Evolutionary conservation across 768 basidiomycete genomes (phyloP).

Genomic region (Phaeotremella skinneri): DNA sequence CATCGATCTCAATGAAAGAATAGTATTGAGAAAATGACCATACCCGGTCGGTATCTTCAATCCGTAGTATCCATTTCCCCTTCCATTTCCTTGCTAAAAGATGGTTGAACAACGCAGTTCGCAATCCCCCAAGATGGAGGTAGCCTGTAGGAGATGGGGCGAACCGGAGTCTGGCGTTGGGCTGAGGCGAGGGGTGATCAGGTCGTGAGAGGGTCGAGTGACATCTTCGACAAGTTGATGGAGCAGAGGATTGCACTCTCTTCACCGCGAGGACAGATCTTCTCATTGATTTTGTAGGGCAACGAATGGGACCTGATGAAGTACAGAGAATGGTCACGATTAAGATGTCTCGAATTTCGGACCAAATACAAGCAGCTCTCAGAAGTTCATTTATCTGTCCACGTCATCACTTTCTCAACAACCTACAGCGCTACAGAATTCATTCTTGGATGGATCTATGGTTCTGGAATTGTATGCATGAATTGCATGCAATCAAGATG

Average conservation of each 20-base stretch:
- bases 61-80: constrained; percentile 85
- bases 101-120: constrained; percentile 92
- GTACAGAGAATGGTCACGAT: constrained; percentile 17
- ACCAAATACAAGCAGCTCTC: background rate
- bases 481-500: constrained; percentile 15
- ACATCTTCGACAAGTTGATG: background rate
- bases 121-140: constrained; percentile 87
- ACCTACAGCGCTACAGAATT: background rate
- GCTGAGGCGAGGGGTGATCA: background rate
- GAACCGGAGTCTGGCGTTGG: constrained; percentile 67
- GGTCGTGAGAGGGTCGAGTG: background rate
- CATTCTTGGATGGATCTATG: no score
- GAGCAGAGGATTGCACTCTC: background rate
- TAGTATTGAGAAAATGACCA: constrained; percentile 33
- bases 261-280: background rate
- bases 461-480: background rate
- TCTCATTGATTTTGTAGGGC: no score
- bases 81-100: constrained; percentile 74
- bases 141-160: constrained; percentile 96
- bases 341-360: constrained; percentile 3
- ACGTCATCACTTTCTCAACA: constrained; percentile 16
- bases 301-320: background rate
- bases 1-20: no score
- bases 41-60: constrained; percentile 94
- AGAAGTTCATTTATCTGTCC: constrained; percentile 8